These are phyloP conservation scores for Penicillium parvum DNA, from an alignment of 495 filamentous ascomycete species.

Conservation along the genomic window DNA sequence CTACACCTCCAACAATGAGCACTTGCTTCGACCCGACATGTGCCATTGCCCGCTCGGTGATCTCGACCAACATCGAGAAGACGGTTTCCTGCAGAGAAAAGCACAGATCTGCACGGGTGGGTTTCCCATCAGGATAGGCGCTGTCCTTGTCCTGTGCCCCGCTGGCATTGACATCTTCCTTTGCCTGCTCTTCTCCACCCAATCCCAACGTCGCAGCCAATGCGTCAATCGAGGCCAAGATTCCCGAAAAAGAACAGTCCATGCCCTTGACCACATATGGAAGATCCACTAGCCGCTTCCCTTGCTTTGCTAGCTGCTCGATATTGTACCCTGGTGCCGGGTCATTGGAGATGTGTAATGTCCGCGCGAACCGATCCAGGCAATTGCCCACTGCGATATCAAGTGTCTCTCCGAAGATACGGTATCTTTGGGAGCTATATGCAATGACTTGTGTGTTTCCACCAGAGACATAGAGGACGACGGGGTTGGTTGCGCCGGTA, in stretches of 20 bases:
- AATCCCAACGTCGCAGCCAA: slow-evolving; percentile 62
- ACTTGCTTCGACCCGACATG: slow-evolving; percentile 90
- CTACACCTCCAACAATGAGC: slow-evolving; percentile 93
- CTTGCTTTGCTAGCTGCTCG: slow-evolving; percentile 87
- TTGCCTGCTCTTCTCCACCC: slow-evolving; percentile 33
- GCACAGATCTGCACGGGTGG: slow-evolving; percentile 85
- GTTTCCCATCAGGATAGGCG: slow-evolving; percentile 25
- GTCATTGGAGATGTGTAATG: slow-evolving; percentile 86
- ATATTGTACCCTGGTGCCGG: slow-evolving; percentile 97
- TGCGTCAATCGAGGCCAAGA: slow-evolving; percentile 74
- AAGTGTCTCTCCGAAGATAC: slow-evolving; percentile 95
- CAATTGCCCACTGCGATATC: slow-evolving; percentile 98
- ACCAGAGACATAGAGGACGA: slow-evolving; percentile 93
- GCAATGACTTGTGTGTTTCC: slow-evolving; percentile 99
- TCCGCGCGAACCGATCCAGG: slow-evolving; percentile 90
- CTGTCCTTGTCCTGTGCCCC: slow-evolving; percentile 18
- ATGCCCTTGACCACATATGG: slow-evolving; percentile 98
- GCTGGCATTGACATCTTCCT: slow-evolving; percentile 26
- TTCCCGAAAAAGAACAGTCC: slow-evolving; percentile 94
- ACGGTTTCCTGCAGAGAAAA: slow-evolving; percentile 94
- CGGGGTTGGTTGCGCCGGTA: slow-evolving; percentile 85
- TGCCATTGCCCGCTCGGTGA: slow-evolving; percentile 97
- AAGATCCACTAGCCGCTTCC: slow-evolving; percentile 70
- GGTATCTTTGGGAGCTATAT: slow-evolving; percentile 87
- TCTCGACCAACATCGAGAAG: slow-evolving; percentile 96